Percentiles rank a stretch among this genome's conserved stretches.
phyloP scores from a whole-genome alignment of 2,329 filamentous ascomycete species.

The Xylariaceae sp. region DNA sequence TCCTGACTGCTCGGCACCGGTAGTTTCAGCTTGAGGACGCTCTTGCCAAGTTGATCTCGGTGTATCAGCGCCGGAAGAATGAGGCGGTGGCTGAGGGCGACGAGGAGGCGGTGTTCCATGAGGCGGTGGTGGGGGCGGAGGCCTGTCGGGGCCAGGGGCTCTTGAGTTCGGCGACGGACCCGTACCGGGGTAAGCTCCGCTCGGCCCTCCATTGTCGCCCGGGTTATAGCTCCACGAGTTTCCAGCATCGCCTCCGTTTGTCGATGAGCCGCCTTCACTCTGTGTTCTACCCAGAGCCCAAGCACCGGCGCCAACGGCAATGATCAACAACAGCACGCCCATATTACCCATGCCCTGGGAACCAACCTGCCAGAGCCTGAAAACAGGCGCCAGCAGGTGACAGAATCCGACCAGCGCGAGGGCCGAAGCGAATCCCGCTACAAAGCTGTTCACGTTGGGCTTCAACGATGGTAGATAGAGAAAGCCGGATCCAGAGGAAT shows the following conservation, averaged over 20 bases:
- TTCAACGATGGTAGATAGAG: slow-evolving; percentile 88
- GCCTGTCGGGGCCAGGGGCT: slow-evolving; percentile 25
- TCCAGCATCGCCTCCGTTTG: slow-evolving; percentile 18
- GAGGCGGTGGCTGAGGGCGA: slow-evolving; percentile 24
- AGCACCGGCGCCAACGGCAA: slow-evolving; percentile 68
- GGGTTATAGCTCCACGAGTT: slow-evolving; percentile 24
- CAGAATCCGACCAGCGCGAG: slow-evolving; percentile 68
- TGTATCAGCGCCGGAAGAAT: not conserved
- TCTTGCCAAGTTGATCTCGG: too few relatives aligned
- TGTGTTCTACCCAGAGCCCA: slow-evolving; percentile 70
- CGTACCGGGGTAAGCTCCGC: slow-evolving; percentile 18
- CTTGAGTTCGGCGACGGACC: slow-evolving; percentile 20
- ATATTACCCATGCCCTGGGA: slow-evolving; percentile 67
- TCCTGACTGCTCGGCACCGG: slow-evolving; percentile 32
- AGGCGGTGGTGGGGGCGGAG: slow-evolving; percentile 36
- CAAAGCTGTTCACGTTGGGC: slow-evolving; percentile 83
- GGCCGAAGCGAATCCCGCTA: slow-evolving; percentile 76
- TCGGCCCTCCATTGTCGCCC: slow-evolving; percentile 21
- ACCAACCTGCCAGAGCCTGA: slow-evolving; percentile 66
- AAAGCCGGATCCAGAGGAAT: slow-evolving; percentile 83
- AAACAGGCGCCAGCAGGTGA: slow-evolving; percentile 64
- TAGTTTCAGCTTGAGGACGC: not conserved
- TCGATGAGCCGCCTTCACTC: slow-evolving; percentile 38
- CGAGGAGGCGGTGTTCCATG: slow-evolving; percentile 30
- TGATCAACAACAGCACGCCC: slow-evolving; percentile 64